Evolutionary conservation across 495 filamentous ascomycete species (phyloP), one percentile per base, ranked within the genome.

Genomic region (Penicillium bialowiezense): DNA sequence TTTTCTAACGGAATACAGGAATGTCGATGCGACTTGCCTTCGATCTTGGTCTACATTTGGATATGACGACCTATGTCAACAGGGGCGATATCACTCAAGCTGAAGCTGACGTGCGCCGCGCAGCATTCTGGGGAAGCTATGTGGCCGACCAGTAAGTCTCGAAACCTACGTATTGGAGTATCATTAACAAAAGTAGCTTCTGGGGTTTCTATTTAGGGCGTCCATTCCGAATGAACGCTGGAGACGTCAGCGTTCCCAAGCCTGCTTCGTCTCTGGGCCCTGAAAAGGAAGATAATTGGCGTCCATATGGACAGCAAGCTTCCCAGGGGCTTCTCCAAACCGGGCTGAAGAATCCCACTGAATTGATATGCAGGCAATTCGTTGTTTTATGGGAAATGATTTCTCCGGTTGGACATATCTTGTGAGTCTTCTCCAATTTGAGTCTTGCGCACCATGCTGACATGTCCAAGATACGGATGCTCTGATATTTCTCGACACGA

Each of bases 11-110:
- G 3, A 20, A 5, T 8, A 4, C 17, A 73, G 70, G 72, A 31
- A 78, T 79, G 76, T 73, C 75, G 0, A 75, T 77, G 69, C 63
- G 76, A 19, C 69, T 79, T 43, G 68, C 74, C 3, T 73, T 74
- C 24, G 73, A 79, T 47, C 67, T 79, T 35, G 76, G 71, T 1
- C 40, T 79, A 18, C 75, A 79, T 52, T 28, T 76, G 21, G 74
- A 79, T 41, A 75, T 71, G 64, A 70, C 67, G 3, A 55, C 68
- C 0, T 78, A 77, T 41, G 70, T 77, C 17, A 59, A 67, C 34
- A 65, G 61, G 40, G 72, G 74, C 7, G 63, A 70, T 19, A 72
- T 78, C 36, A 74, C 64, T 39, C 48, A 59, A 1, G 54, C 63
- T 7, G 75, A 78, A 48, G 74, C 74, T 7, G 64, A 74, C 44